Conservation (phyloP, 306 rosid genomes). For the Gillenia trifoliata region DNA sequence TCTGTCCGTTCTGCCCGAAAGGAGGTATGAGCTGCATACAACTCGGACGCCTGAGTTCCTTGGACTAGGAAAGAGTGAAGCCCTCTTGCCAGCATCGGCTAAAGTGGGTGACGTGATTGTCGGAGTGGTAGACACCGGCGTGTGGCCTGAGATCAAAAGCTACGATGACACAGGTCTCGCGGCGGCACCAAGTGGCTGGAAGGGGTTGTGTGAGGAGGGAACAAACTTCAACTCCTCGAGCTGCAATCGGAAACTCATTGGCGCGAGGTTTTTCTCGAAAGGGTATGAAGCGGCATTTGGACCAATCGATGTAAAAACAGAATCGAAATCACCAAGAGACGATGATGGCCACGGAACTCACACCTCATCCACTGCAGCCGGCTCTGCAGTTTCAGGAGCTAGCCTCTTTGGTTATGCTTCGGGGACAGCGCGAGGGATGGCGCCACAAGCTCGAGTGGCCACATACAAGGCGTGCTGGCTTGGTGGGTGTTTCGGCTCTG, state of each 20-base stretch:
- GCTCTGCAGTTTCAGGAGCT: slow-evolving; percentile 62
- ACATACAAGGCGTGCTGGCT: slow-evolving; percentile 79
- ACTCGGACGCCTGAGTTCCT: slow-evolving; percentile 88
- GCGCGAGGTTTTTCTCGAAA: slow-evolving; percentile 69
- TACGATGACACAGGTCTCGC: slow-evolving; percentile 60
- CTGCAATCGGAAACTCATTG: slow-evolving; percentile 77
- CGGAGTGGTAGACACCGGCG: slow-evolving; percentile 87
- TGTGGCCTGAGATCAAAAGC: slow-evolving; percentile 79
- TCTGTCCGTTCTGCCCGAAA: slow-evolving; percentile 57
- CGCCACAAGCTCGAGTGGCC: slow-evolving; percentile 71
- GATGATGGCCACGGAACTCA: slow-evolving; percentile 92
- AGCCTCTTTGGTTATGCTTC: slow-evolving; percentile 70
- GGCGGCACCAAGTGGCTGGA: slow-evolving; percentile 62
- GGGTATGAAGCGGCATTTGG: slow-evolving; percentile 64
- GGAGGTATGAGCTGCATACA: slow-evolving; percentile 74
- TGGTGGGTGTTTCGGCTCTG: slow-evolving; percentile 61
- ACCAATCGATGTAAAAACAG: slow-evolving; percentile 38
- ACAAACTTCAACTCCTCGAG: slow-evolving; percentile 54
- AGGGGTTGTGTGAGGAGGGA: slow-evolving; percentile 69
- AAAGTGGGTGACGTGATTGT: slow-evolving; percentile 48
- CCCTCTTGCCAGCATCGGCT: slow-evolving; percentile 18
- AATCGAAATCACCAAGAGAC: slow-evolving; percentile 85
- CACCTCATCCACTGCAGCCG: slow-evolving; percentile 84
- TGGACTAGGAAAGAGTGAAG: slow-evolving; percentile 40
- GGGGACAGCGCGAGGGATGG: slow-evolving; percentile 93